Evolutionary conservation across 2,329 filamentous ascomycete genomes (phyloP), one percentile per base, ranked within the genome.

Genomic region (Talaromyces pinophilus): DNA sequence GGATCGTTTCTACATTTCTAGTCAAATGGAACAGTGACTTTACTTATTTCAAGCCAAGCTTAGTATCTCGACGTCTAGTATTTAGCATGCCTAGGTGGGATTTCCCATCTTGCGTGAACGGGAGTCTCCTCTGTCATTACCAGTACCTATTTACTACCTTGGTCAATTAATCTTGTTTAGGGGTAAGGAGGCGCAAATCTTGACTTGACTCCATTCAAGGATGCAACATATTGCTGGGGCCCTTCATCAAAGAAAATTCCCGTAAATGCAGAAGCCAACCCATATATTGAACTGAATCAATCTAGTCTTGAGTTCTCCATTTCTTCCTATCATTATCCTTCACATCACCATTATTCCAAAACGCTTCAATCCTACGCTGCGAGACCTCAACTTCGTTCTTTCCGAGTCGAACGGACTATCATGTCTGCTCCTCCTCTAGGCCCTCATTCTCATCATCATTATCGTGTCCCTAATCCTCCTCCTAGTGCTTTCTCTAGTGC

Each of bases 1-100:
- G 54, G 33, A 40, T 57, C 54, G 33, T 57, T 57, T 25, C 33
- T 57, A 40, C 33, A 40, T 57, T 57, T 57, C 33, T 57, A 57
- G 19, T 57, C 54, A 38, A 40, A 57, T 57, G 54, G 30, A 57
- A 22, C n/a, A 57, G 54, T 57, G 33, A 38, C 54, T 57, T 33
- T 22, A 33, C 17, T 35, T 13, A 38, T 22, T 55, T 13, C 28
- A 19, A 13, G 52, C 25, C 28, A 11, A 30, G 28, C 6, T 3
- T 50, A 25, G 19, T 25, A 13, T 50, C 13, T 19, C 44, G 22
- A 25, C 8, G 46, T 50, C 5, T 25, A 15, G 46, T 50, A 30
- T 28, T 17, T 30, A 10, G 13, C 48, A 28, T n/a, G 28, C 15
- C 15, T 7, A 30, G 25, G 13, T 17, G 15, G 50, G 25, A 17